These are phyloP conservation scores for Pichia membranifaciens DNA, from an alignment of 805 yeast species.

Conservation along the genomic window DNA sequence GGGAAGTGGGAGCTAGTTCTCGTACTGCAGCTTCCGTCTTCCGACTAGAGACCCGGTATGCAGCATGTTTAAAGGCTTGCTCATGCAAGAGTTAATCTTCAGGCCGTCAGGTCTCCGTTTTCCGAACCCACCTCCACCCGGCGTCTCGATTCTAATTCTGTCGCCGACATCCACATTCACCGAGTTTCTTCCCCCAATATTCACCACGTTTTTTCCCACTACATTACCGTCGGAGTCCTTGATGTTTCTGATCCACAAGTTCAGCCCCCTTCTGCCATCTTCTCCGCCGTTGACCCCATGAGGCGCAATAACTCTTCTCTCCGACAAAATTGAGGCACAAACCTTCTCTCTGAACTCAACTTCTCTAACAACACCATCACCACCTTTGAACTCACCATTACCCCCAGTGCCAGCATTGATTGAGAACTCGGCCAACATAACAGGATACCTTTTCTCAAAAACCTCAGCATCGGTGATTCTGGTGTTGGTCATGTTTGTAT, in stretches of 20 bases:
- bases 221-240: constrained; percentile 28
- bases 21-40: too few relatives aligned
- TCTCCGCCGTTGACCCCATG: constrained; percentile 82
- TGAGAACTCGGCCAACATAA: constrained; percentile 63
- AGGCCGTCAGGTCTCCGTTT: background rate
- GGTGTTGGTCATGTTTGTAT: constrained; percentile 91
- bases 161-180: constrained; percentile 59
- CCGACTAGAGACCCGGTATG: too few relatives aligned
- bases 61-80: too few relatives aligned
- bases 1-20: too few relatives aligned
- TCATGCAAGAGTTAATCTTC: too few relatives aligned
- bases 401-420: constrained; percentile 79
- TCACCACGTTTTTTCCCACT: constrained; percentile 34
- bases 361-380: constrained; percentile 82
- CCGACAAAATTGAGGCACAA: constrained; percentile 76
- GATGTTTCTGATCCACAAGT: constrained; percentile 41
- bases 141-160: constrained; percentile 37
- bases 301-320: constrained; percentile 79
- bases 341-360: constrained; percentile 70
- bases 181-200: constrained; percentile 69
- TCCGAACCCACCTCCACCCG: constrained; percentile 1
- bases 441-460: constrained; percentile 84
- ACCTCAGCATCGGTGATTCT: constrained; percentile 88
- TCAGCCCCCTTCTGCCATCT: constrained; percentile 67
- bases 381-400: constrained; percentile 64